Base-by-base conservation (phyloP, 208 protist genomes). In the Porcisia deanei region DNA sequence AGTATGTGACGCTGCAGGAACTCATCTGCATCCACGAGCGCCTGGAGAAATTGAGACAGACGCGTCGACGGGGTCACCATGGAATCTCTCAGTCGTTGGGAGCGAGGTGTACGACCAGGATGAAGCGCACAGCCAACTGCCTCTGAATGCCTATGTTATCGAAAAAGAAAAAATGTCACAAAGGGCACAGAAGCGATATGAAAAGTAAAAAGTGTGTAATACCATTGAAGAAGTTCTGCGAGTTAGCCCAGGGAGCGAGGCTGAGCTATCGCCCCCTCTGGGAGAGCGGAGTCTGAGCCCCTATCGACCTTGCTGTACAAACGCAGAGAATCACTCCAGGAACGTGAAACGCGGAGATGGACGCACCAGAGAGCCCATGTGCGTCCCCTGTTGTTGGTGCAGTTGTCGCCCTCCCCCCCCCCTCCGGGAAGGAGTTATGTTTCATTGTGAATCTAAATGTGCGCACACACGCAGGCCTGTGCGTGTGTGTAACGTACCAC, bases 1-100 rank as follows among this genome's bases (percentile, higher is more conserved):
- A 72, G 47, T 45, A 72, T 72, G 53, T 58, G 53, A 25, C 9
- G 68, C 43, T 72, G 68, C 68, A 72, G 39, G 20, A 2, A 18
- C 25, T 49, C 20, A 25, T 72, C 68, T 14, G 66, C 47, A 12
- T 71, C 66, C 25, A 71, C 43, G 25, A 71, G 66, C 47, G 25
- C 12, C 45, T 16, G 47, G 14, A 71, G 30, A 34, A n/a, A 58
- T n/a, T 57, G 25, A 4, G 34, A n/a, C 18, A 71, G 49, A 20
- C 8, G 49, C 25, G 49, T 43, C 47, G 66, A 71, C 25, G 34
- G 14, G 7, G 47, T 43, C 45, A 49, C 47, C 47, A 71, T 53
- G 7, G 14, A 10, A 22, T 22, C 45, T 70, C 5, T 16, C n/a
- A 34, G 65, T 55, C n/a, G 22, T 16, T 37, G n/a, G 47, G 37